Conservation (phyloP, 1,284 basidiomycete genomes). For the Golubevia sp. region DNA sequence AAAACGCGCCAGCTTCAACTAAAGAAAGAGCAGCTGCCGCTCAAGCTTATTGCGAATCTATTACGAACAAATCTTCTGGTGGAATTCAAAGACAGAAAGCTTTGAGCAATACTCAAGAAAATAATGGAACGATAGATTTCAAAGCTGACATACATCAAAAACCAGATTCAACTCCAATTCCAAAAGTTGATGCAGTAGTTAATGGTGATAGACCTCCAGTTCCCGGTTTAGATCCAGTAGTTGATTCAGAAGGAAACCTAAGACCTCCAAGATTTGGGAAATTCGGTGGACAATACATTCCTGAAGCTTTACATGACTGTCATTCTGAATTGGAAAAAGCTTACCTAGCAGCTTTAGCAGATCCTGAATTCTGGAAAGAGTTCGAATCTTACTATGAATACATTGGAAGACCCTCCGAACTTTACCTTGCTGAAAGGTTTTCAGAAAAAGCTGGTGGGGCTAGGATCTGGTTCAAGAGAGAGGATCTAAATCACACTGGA, state of each 20-base stretch:
- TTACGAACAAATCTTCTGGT: constrained; percentile 66
- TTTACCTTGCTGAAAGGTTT: constrained; percentile 77
- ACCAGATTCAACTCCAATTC: constrained; percentile 32
- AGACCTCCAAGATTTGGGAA: constrained; percentile 82
- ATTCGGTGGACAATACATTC: constrained; percentile 96
- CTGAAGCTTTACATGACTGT: constrained; percentile 90
- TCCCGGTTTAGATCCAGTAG: constrained; percentile 36
- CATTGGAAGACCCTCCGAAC: constrained; percentile 75
- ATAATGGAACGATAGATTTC: not conserved
- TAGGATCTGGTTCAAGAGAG: constrained; percentile 96
- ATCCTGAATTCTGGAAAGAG: constrained; percentile 92
- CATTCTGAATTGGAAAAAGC: constrained; percentile 87
- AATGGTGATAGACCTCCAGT: constrained; percentile 28
- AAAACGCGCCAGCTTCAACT: constrained; percentile 64
- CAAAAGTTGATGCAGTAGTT: constrained; percentile 48
- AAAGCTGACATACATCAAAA: constrained; percentile 9
- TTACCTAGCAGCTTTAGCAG: constrained; percentile 81
- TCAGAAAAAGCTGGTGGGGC: constrained; percentile 81
- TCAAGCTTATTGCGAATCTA: constrained; percentile 67
- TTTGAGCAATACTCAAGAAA: constrained; percentile 13
- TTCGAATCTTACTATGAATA: constrained; percentile 87
- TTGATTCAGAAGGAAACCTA: constrained; percentile 33
- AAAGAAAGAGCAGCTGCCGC: constrained; percentile 63
- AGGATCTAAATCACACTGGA: constrained; percentile 72
- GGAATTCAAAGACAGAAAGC: constrained; percentile 42